Evolutionary conservation across 1,284 basidiomycete species (phyloP).

Genomic region (Amylostereum areolatum): DNA sequence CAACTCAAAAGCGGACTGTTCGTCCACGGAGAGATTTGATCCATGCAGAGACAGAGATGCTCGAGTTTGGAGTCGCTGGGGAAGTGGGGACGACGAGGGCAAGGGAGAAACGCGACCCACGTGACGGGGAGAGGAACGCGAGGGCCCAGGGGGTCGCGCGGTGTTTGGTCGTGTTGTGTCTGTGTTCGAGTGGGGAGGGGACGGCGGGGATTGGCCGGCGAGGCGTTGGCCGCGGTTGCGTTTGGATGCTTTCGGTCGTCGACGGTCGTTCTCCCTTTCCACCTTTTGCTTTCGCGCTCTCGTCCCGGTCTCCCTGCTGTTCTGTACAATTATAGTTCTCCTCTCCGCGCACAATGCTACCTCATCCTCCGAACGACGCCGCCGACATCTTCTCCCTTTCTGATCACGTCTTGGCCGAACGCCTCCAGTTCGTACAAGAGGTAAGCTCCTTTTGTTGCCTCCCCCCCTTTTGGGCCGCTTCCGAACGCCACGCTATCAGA

Average conservation of each 20-base stretch:
- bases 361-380: constrained; percentile 25
- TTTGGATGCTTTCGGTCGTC: too few relatives aligned
- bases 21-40: too few relatives aligned
- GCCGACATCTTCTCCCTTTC: constrained; percentile 50
- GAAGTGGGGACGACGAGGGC: not conserved
- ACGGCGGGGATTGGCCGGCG: not conserved
- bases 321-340: too few relatives aligned
- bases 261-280: too few relatives aligned
- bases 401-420: constrained; percentile 60
- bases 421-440: constrained; percentile 71
- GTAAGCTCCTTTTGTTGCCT: constrained; percentile 27
- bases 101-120: not conserved
- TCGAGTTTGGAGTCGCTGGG: too few relatives aligned
- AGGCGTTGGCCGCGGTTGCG: not conserved
- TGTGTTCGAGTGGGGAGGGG: constrained; percentile 20
- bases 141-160: constrained; percentile 15
- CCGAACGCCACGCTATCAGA: constrained; percentile 33
- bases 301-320: too few relatives aligned
- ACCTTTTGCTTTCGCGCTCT: too few relatives aligned
- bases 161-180: constrained; percentile 26
- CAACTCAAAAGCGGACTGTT: too few relatives aligned
- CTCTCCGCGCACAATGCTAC: constrained; percentile 9
- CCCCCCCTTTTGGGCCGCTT: not conserved
- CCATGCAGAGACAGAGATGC: too few relatives aligned
- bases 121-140: not conserved